Evolutionary conservation across 768 basidiomycete species (phyloP).

Genomic region (Suillus bovinus): DNA sequence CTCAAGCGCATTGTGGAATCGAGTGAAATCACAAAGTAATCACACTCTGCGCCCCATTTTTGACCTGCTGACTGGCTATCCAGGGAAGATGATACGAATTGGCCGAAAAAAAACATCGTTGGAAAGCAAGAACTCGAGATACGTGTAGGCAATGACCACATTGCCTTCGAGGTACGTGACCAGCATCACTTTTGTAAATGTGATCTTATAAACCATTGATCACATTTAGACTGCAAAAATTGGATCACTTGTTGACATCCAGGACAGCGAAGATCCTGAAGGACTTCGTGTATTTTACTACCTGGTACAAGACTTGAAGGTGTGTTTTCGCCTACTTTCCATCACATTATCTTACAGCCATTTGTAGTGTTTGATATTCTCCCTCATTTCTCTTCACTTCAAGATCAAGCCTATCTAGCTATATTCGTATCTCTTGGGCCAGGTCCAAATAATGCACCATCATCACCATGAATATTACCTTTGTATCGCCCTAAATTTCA

Average conservation of each 20-base stretch:
- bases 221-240: slow-evolving; percentile 91
- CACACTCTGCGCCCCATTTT: neutral
- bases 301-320: slow-evolving; percentile 96
- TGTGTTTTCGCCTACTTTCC: slow-evolving; percentile 31
- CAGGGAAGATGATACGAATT: slow-evolving; percentile 97
- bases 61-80: slow-evolving; percentile 4
- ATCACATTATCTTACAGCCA: slow-evolving; percentile 6
- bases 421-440: neutral
- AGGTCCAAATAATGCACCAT: neutral
- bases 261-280: slow-evolving; percentile 96
- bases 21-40: slow-evolving; percentile 91
- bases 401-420: slow-evolving; percentile 97
- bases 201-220: slow-evolving; percentile 6
- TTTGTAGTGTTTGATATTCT: slow-evolving; percentile 91
- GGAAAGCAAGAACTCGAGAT: slow-evolving; percentile 99
- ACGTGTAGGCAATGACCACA: slow-evolving; percentile 90
- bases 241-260: slow-evolving; percentile 93
- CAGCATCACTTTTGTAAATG: neutral
- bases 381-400: slow-evolving; percentile 98
- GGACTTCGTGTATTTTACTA: slow-evolving; percentile 98
- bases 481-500: slow-evolving; percentile 1
- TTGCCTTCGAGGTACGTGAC: slow-evolving; percentile 84
- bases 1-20: slow-evolving; percentile 91
- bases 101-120: slow-evolving; percentile 99
- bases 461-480: neutral